A percentile compares a stretch with the other conserved stretches of the same genome.
These are phyloP conservation scores for Deinandra increscens DNA, from an alignment of 129 eudicot genomes.

Conservation along the genomic window DNA sequence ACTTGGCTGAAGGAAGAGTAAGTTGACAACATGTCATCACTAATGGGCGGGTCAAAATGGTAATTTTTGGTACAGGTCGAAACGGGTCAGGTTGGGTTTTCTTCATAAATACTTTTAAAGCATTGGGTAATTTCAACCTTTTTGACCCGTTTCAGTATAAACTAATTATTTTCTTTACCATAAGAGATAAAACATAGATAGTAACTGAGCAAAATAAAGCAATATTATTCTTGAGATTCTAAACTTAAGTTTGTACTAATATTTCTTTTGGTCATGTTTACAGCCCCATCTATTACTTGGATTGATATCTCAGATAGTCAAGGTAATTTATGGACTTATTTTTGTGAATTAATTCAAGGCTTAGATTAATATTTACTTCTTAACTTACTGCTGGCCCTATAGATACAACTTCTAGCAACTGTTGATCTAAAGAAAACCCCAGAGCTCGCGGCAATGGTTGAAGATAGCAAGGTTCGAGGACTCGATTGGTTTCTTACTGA, in stretches of 20 bases:
- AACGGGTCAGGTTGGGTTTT: background rate
- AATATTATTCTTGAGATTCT: constrained; percentile 7
- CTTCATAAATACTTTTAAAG: background rate
- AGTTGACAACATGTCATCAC: constrained; percentile 27
- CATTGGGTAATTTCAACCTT: background rate
- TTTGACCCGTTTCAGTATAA: background rate
- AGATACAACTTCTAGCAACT: constrained; percentile 69
- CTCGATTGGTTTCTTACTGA: constrained; percentile 16
- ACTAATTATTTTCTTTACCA: background rate
- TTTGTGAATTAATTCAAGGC: background rate
- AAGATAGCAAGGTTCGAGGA: constrained; percentile 48
- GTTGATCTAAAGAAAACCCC: constrained; percentile 66
- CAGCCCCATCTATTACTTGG: constrained; percentile 71
- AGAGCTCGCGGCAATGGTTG: constrained; percentile 66
- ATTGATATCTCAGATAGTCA: constrained; percentile 63
- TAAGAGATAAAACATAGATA: too few species aligned
- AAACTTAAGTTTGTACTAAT: constrained; percentile 29
- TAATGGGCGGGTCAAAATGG: background rate
- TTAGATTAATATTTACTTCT: constrained; percentile 11
- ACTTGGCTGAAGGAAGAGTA: constrained; percentile 63
- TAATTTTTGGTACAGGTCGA: background rate
- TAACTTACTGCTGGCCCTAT: constrained; percentile 15
- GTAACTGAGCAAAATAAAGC: background rate
- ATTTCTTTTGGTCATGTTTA: constrained; percentile 26
- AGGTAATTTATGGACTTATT: constrained; percentile 37